Evolutionary conservation across 1,284 basidiomycete genomes (phyloP), one percentile per base, ranked within the genome.

Genomic region (Puccinia polysora): DNA sequence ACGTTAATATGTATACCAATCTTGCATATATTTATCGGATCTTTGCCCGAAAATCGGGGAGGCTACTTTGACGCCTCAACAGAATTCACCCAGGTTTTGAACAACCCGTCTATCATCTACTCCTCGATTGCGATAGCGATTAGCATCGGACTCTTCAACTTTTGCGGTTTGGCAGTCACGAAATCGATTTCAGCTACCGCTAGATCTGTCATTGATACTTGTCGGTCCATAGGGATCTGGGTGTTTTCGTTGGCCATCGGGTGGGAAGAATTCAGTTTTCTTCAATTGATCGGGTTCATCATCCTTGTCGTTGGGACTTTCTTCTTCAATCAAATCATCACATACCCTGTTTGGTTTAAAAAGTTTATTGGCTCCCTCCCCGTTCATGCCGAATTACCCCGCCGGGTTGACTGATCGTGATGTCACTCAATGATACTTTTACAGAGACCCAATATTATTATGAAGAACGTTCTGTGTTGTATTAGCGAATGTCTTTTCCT

Each of bases 141-240:
- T 78, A 87, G 85, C 73, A 97, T 97, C 75, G 85, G 91, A n/a
- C 82, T 93, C 28, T 99, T 95, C 86, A 99, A 98, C 82, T 94
- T 88, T 81, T 96, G 93, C 77, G 93, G 95, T 4, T 82, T 97
- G 53, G 90, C 88, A 78, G 92, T 98, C 70, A 98, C 95, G 7
- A 86, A 88, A 75, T 86, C 89, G 78, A 89, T 93, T 74, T 91
- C 87, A 80, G 91, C 92, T 47, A 94, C 91, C 1, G 90, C 89
- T 23, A 85, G 92, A 74, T 90, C 78, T 74, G 85, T 96, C 62
- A 91, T 94, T 56, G 96, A 99, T 80, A 96, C 95, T 4, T 97
- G 93, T 82, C 85, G 96, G 76, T 97, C 96, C 0, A 84, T 98
- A 70, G 87, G 87, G 25, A 98, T 95, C 78, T 95, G 90, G 90